Conservation (phyloP, 345 rosid species). For the Hibiscus mutabilis region DNA sequence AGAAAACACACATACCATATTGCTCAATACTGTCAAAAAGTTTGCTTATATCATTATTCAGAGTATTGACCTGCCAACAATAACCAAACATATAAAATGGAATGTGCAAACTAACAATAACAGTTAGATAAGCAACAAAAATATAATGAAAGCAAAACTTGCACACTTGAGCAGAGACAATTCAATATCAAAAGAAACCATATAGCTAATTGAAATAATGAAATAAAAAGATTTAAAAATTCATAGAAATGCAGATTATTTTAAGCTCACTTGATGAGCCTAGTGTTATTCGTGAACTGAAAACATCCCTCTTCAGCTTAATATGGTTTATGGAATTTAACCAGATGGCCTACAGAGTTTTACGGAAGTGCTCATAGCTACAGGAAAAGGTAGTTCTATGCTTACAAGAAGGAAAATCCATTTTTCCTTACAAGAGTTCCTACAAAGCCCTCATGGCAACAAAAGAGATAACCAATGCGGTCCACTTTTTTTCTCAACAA, state of each 20-base stretch:
- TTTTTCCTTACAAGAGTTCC: not conserved
- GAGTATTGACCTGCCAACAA: conserved; percentile 49
- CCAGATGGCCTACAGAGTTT: not conserved
- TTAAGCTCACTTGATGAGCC: not conserved
- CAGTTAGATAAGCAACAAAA: conserved; percentile 1
- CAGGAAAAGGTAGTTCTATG: not conserved
- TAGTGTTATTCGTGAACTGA: not conserved
- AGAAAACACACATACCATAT: conserved; percentile 50
- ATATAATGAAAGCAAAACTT: not conserved
- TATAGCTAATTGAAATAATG: not conserved
- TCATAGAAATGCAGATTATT: not conserved
- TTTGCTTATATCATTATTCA: conserved; percentile 67
- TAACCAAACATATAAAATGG: conserved; percentile 6
- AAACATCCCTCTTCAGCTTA: conserved; percentile 1
- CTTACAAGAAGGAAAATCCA: not conserved
- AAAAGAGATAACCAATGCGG: not conserved
- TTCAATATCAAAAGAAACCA: not conserved
- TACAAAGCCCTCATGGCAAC: not conserved
- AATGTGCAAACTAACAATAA: not conserved
- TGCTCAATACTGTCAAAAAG: conserved; percentile 78
- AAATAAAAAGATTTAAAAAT: not conserved
- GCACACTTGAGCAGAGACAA: not conserved
- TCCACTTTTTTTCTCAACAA: not conserved
- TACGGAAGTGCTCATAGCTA: not conserved
- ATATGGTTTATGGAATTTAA: not conserved